phyloP scores from a whole-genome alignment of 2,329 filamentous ascomycete genomes.

The Cercospora canescens region DNA sequence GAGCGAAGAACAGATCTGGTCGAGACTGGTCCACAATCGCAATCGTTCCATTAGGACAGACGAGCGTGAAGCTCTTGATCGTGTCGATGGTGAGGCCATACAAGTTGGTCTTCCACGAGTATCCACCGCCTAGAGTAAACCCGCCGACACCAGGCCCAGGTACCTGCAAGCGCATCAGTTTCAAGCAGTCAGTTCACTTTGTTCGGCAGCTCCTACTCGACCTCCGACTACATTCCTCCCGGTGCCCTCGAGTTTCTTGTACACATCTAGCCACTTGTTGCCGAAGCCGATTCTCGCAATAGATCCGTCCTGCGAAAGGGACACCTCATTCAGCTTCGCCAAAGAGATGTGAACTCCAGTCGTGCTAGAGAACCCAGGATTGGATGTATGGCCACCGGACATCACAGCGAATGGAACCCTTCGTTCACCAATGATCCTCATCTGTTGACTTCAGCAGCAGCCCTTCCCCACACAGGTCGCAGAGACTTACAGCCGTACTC shows the following conservation, averaged over 20 bases:
- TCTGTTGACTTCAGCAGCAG: background rate
- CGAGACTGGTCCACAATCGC: background rate
- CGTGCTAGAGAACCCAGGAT: constrained; percentile 16
- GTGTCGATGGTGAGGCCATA: constrained; percentile 14
- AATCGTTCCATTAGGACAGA: constrained; percentile 13
- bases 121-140: constrained; percentile 14
- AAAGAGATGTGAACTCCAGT: constrained; percentile 15
- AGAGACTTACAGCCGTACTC: background rate
- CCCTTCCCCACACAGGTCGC: no score
- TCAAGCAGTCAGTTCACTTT: background rate
- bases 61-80: constrained; percentile 3
- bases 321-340: constrained; percentile 9
- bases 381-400: constrained; percentile 13
- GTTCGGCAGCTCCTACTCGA: background rate
- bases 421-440: constrained; percentile 7
- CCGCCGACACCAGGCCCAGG: constrained; percentile 16
- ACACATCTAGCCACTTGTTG: constrained; percentile 13
- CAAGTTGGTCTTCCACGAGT: constrained; percentile 14
- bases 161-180: constrained; percentile 1
- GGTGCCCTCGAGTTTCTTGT: constrained; percentile 11
- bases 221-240: constrained; percentile 16
- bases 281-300: constrained; percentile 12
- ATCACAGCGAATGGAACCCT: constrained; percentile 10
- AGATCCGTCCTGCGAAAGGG: background rate
- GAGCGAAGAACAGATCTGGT: constrained; percentile 13